Percentiles rank a stretch among this genome's conserved stretches.
phyloP scores from a whole-genome alignment of 2,329 filamentous ascomycete species.

The Fusarium albidum region DNA sequence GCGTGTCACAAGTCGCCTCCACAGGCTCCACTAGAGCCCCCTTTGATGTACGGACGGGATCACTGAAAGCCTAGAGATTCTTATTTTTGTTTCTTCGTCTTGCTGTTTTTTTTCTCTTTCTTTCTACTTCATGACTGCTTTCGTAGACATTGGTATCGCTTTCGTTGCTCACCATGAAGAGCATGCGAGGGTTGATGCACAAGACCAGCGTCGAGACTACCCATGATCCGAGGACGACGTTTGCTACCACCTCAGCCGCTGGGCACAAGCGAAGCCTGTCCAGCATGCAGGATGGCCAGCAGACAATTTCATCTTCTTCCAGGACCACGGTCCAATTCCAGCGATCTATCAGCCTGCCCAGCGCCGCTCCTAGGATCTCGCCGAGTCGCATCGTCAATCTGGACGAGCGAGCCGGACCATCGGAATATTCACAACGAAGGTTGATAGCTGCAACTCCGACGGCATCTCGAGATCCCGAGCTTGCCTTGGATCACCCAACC shows the following conservation, averaged over 20 bases:
- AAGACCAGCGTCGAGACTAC: conserved; percentile 61
- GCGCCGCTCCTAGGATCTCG: conserved; percentile 41
- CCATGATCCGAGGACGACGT: conserved; percentile 47
- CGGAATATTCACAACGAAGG: conserved; percentile 66
- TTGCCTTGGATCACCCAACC: conserved; percentile 68
- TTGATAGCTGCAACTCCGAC: conserved; percentile 62
- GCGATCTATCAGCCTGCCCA: conserved; percentile 44
- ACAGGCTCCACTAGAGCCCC: not conserved
- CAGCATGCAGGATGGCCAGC: conserved; percentile 25
- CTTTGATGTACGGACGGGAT: not conserved
- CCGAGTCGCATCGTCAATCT: conserved; percentile 58
- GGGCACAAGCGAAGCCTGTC: conserved; percentile 58
- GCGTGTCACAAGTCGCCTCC: conserved; percentile 15
- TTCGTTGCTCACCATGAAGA: conserved; percentile 45
- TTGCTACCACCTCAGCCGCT: conserved; percentile 50
- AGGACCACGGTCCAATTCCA: conserved; percentile 43
- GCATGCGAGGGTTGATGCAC: conserved; percentile 54
- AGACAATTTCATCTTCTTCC: conserved; percentile 1
- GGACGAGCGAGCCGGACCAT: conserved; percentile 39
- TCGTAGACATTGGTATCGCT: not conserved
- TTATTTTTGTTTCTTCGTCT: not conserved
- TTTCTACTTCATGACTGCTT: conserved; percentile 2
- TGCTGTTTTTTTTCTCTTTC: not conserved
- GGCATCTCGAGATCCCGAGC: conserved; percentile 58
- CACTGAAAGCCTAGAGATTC: not conserved